Evolutionary conservation across 345 rosid species (phyloP), one percentile per base, ranked within the genome.

Genomic region (Pseudoturritis turrita): DNA sequence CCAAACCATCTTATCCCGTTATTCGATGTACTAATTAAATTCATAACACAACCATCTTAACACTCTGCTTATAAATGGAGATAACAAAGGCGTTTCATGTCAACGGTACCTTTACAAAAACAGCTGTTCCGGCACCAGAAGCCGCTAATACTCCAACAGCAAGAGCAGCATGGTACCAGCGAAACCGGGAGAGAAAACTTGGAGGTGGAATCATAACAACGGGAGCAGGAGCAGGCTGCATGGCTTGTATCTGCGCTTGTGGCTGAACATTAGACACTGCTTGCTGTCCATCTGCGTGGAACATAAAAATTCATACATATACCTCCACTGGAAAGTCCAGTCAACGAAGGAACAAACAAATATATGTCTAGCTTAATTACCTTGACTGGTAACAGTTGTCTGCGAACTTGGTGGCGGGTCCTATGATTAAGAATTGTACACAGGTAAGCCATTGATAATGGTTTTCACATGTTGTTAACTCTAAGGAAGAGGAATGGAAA

Each of bases 71-170:
- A 28, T 1, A 65, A 47, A 56, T 11, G 28, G 25, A 61, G 75
- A 23, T 37, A 40, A 62, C 2, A 52, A 43, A 21, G 50, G 59
- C 1, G 58, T 70, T 45, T 25, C 12, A 68, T 15, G 44, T 59
- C 19, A 6, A 56, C 0, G 0, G 8, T 77, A 91, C 99, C 99
- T 95, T 89, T 4, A 91, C 65, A 54, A 89, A 73, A 46, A 95
- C 73, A 72, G 84, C 94, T 25, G 96, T 85, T 58, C 98, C 96
- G 49, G 92, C 96, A 81, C 98, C 92, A 46, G 98, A 89, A 47
- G 79, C 90, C 15, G 98, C 97, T 60, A 95, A 68, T 23, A 87
- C 54, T 49, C 98, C 98, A 9, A 95, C 82, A 66, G 94, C 91
- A 73, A 78, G 62, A 79, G 83, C 65, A 71, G 89, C 97, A 83